Percentiles rank a stretch among this genome's conserved stretches.
Conservation (phyloP, 2,329 filamentous ascomycete genomes). For the Trichoderma atrobrunneum region DNA sequence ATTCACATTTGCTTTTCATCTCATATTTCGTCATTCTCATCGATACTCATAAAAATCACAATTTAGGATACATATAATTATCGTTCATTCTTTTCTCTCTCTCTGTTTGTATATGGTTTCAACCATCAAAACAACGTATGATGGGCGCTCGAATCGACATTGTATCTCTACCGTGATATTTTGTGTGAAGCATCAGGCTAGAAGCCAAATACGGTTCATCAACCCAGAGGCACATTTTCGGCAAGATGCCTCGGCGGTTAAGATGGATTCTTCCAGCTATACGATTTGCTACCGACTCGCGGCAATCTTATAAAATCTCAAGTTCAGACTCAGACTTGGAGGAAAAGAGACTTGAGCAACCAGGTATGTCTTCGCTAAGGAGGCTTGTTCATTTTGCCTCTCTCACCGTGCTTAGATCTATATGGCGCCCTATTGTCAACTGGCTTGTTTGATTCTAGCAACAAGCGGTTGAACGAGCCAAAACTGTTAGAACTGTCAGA, state of each 20-base stretch:
- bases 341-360: not conserved
- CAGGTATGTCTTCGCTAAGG: not conserved
- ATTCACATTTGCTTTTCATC: not conserved
- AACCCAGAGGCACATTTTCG: not conserved
- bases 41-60: not conserved
- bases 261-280: not conserved
- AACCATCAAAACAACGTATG: not conserved
- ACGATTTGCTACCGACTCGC: not conserved
- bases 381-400: not conserved
- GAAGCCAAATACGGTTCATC: not conserved
- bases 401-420: not conserved
- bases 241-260: not conserved
- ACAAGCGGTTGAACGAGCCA: constrained; percentile 7
- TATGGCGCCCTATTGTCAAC: not conserved
- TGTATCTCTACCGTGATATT: not conserved
- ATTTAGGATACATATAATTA: not conserved
- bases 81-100: not conserved
- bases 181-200: not conserved
- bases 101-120: too few relatives aligned
- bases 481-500: constrained; percentile 43
- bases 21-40: not conserved
- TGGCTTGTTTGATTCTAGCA: not conserved
- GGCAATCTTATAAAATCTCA: not conserved
- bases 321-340: not conserved
- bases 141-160: not conserved